Percentiles rank a stretch among this genome's conserved stretches.
phyloP scores from a whole-genome alignment of 75 land plant species.

The Adiantum capillusveneris region DNA sequence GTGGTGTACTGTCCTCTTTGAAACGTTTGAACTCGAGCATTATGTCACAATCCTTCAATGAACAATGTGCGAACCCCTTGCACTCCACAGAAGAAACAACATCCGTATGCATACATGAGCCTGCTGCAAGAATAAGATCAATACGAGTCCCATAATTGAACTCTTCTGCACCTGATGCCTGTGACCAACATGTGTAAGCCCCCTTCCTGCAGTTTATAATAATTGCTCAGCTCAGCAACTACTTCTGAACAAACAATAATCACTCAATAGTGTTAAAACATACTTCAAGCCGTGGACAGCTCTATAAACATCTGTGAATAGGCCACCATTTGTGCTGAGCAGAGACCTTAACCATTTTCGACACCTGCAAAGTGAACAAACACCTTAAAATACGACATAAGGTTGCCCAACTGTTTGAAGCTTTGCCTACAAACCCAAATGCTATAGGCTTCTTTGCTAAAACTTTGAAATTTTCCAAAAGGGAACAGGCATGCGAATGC shows the following conservation, averaged over 20 bases:
- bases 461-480: too few species aligned
- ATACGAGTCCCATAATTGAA: slow-evolving; percentile 88
- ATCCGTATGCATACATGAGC: slow-evolving; percentile 51
- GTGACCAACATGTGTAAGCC: slow-evolving; percentile 89
- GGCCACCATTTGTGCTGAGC: slow-evolving; percentile 59
- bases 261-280: background rate
- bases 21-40: slow-evolving; percentile 55
- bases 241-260: background rate
- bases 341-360: slow-evolving; percentile 76
- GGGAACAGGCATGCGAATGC: too few species aligned
- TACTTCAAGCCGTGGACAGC: slow-evolving; percentile 77
- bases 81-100: slow-evolving; percentile 12
- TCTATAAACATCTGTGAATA: slow-evolving; percentile 71
- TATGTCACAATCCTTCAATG: slow-evolving; percentile 77
- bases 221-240: too few species aligned
- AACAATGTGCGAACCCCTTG: slow-evolving; percentile 53
- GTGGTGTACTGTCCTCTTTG: slow-evolving; percentile 47
- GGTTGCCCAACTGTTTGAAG: too few species aligned
- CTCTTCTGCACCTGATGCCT: slow-evolving; percentile 71
- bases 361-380: too few species aligned
- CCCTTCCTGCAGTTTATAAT: slow-evolving; percentile 41
- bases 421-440: too few species aligned
- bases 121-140: slow-evolving; percentile 72
- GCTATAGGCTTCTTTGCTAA: too few species aligned
- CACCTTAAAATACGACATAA: too few species aligned